These are phyloP conservation scores for Cytospora chrysosperma DNA, from an alignment of 2,329 filamentous ascomycete genomes.

Conservation along the genomic window DNA sequence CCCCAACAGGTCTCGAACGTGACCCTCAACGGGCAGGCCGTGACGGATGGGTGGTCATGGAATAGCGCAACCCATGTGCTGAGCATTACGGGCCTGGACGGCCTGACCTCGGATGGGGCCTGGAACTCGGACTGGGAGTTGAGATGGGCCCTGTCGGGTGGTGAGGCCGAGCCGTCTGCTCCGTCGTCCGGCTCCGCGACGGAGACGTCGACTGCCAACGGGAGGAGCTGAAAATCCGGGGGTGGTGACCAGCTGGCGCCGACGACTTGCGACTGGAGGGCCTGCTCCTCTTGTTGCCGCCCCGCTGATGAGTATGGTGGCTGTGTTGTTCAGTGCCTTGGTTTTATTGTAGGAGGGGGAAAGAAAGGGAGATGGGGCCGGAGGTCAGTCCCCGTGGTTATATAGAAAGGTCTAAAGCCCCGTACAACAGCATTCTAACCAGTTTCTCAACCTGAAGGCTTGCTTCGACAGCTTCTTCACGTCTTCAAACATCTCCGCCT, in stretches of 20 bases:
- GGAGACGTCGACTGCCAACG: not conserved
- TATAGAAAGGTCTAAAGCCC: too few relatives aligned
- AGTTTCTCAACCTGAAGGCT: too few relatives aligned
- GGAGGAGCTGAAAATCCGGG: not conserved
- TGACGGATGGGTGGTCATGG: constrained; percentile 48
- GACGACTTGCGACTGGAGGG: not conserved
- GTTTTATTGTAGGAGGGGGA: not conserved
- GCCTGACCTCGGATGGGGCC: constrained; percentile 51
- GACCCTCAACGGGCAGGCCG: constrained; percentile 47
- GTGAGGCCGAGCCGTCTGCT: not conserved
- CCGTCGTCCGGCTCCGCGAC: not conserved
- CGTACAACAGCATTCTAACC: too few relatives aligned
- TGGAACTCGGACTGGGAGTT: constrained; percentile 59
- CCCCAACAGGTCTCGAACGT: constrained; percentile 42
- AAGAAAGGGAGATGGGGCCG: too few relatives aligned
- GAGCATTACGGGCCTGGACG: constrained; percentile 48
- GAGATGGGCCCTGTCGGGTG: constrained; percentile 42
- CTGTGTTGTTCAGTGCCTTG: constrained; percentile 1
- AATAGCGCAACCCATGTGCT: constrained; percentile 48
- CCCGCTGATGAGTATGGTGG: not conserved
- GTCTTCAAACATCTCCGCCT: too few relatives aligned
- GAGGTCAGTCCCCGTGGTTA: too few relatives aligned
- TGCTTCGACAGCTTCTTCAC: too few relatives aligned
- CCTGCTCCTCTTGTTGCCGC: not conserved
- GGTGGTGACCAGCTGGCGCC: not conserved